Evolutionary conservation across 176 grass and related monocot genomes (phyloP), one percentile per base, ranked within the genome.

Genomic region (Aegilops sharonensis): DNA sequence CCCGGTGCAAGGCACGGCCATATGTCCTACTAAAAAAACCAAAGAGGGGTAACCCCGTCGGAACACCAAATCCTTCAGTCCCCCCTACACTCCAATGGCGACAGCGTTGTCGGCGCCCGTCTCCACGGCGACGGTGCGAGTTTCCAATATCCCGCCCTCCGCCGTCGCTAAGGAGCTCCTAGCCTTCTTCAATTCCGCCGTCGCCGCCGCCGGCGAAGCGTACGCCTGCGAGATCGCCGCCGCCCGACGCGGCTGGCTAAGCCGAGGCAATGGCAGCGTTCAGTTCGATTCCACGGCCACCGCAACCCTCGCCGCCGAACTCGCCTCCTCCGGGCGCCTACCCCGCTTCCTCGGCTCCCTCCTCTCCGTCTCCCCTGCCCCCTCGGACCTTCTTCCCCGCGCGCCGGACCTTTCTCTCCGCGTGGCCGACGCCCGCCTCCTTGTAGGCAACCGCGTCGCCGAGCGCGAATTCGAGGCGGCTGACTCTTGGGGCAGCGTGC

Each of bases 171-270:
- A 57, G 3, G 96, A 98, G 74, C 90, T 98, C 9, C 90, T 95
- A 48, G 84, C 70, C 20, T 98, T 92, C 70, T 93, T 98, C 64
- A 90, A 93, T 34, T 79, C 91, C 54, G 87, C 81, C 47, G 88
- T 95, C 79, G 76, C 86, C 37, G 79, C 81, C 48, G 87, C 83
- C 42, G 84, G 78, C 52, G 80, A 73, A 43, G 90, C 90, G 36
- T 90, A 89, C 84, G 96, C 91, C 75, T 93, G 91, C 81, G 90
- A 98, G 78, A 95, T 98, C 20, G 78, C 40, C 47, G 82, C 90
- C 36, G 77, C 68, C 15, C 93, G 63, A 61, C 91, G 93, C 50
- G 91, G 91, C 11, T 98, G 95, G 93, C 85, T 90, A 66, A 90
- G 91, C 24, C 85, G 79, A 30, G 89, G 93, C 30, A 31, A 83